A percentile compares a stretch with the other conserved stretches of the same genome.
Conservation (phyloP, 495 filamentous ascomycete species). For the Neurospora intermedia region DNA sequence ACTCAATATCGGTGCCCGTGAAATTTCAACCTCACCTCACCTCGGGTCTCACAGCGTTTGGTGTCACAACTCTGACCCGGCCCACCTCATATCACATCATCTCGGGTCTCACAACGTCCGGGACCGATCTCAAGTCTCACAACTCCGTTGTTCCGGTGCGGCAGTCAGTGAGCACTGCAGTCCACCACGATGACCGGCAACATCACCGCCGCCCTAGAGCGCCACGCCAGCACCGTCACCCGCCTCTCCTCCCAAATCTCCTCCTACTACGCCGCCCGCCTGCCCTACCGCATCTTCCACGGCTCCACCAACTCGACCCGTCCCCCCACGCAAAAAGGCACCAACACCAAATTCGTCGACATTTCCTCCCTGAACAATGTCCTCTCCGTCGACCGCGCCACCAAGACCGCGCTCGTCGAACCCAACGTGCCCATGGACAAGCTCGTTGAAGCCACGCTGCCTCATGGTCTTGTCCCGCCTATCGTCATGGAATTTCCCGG, state of each 20-base stretch:
- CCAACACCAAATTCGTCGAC: slow-evolving; percentile 24
- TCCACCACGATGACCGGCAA: slow-evolving; percentile 1
- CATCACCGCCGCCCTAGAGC: slow-evolving; percentile 47
- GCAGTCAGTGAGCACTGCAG: too few species aligned
- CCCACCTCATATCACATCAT: neutral
- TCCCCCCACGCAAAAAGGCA: slow-evolving; percentile 35
- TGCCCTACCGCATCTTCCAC: slow-evolving; percentile 63
- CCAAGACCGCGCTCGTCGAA: slow-evolving; percentile 43
- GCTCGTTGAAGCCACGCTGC: slow-evolving; percentile 41
- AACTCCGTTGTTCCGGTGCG: too few species aligned
- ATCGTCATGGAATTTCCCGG: slow-evolving; percentile 54
- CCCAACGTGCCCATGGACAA: slow-evolving; percentile 58
- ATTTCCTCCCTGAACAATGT: slow-evolving; percentile 29
- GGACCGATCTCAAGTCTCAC: too few species aligned
- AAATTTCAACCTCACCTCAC: neutral
- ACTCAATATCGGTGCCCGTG: neutral
- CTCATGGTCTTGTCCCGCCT: slow-evolving; percentile 43
- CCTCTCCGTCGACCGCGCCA: slow-evolving; percentile 27
- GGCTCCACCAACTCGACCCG: slow-evolving; percentile 67
- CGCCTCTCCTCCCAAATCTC: neutral
- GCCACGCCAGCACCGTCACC: slow-evolving; percentile 17
- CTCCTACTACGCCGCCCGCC: neutral
- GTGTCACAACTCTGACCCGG: neutral
- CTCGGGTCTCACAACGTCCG: too few species aligned
- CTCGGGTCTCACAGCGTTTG: neutral